Conservation (phyloP, 352 stramenopile genomes). For the Phytophthora citricola region DNA sequence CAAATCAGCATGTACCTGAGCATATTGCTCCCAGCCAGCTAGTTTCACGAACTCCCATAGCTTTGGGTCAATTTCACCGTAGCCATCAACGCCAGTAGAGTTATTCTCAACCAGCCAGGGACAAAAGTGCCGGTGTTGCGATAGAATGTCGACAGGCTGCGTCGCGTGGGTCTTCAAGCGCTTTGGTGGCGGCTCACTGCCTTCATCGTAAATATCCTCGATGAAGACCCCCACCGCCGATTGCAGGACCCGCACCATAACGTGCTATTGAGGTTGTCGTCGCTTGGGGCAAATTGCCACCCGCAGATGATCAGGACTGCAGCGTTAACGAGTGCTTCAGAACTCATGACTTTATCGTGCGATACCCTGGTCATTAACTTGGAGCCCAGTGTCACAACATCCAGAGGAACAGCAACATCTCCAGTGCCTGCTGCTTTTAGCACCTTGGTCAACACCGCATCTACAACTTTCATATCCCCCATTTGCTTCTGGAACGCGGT, state of each 20-base stretch:
- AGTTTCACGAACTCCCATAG: constrained; percentile 37
- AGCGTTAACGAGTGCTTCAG: constrained; percentile 33
- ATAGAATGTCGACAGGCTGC: constrained; percentile 21
- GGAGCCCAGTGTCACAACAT: constrained; percentile 14
- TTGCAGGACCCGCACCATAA: constrained; percentile 55
- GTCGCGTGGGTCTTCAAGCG: constrained; percentile 31
- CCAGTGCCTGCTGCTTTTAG: constrained; percentile 15
- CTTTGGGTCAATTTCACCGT: constrained; percentile 29
- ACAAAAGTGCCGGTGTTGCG: constrained; percentile 68
- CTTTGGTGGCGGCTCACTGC: constrained; percentile 37
- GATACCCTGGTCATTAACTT: constrained; percentile 25
- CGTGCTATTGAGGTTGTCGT: constrained; percentile 14
- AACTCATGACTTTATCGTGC: constrained; percentile 7
- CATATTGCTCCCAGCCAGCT: constrained; percentile 47
- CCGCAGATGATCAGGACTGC: constrained; percentile 45
- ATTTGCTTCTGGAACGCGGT: constrained; percentile 26
- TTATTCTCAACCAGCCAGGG: constrained; percentile 49
- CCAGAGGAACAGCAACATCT: background rate
- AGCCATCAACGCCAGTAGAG: constrained; percentile 23
- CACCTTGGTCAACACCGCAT: constrained; percentile 20
- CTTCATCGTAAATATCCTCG: constrained; percentile 10
- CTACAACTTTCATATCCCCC: constrained; percentile 15
- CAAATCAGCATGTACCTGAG: constrained; percentile 43
- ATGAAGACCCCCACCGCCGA: constrained; percentile 38
- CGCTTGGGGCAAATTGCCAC: constrained; percentile 37